Conservation (phyloP, 768 basidiomycete species). For the Macrolepiota fuliginosa region DNA sequence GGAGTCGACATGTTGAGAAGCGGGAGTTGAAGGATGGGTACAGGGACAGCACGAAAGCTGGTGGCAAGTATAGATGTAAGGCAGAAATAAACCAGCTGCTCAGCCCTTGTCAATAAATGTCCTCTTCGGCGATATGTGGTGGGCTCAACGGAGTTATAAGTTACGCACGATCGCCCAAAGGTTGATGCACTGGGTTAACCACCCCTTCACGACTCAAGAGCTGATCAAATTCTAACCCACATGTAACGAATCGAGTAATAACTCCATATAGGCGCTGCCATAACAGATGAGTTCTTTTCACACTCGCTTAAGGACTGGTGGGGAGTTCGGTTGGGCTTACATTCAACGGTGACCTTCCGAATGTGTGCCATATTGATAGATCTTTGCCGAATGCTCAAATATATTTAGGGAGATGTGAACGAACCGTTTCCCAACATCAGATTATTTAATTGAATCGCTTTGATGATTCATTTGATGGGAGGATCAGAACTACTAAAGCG, state of each 20-base stretch:
- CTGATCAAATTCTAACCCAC: slow-evolving; percentile 7
- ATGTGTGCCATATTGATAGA: slow-evolving; percentile 1
- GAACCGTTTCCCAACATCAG: slow-evolving; percentile 10
- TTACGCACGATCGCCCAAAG: neutral
- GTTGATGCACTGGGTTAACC: neutral
- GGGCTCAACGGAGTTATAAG: slow-evolving; percentile 9
- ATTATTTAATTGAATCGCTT: slow-evolving; percentile 9
- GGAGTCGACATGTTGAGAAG: slow-evolving; percentile 45
- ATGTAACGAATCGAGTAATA: neutral
- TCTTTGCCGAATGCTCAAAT: slow-evolving; percentile 11
- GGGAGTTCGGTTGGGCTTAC: neutral
- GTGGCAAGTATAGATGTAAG: slow-evolving; percentile 24
- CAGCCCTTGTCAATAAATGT: slow-evolving; percentile 32
- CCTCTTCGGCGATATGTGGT: slow-evolving; percentile 7
- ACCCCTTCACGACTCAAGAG: neutral
- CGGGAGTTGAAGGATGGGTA: slow-evolving; percentile 21
- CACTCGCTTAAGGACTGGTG: slow-evolving; percentile 12
- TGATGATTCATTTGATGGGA: neutral
- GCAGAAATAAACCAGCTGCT: slow-evolving; percentile 26
- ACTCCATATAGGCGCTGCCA: slow-evolving; percentile 3
- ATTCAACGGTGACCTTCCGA: neutral
- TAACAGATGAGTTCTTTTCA: slow-evolving; percentile 6
- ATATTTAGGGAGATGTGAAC: slow-evolving; percentile 18
- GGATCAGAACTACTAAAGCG: neutral
- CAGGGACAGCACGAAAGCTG: slow-evolving; percentile 10